Base-by-base conservation (phyloP, 352 stramenopile genomes). In the Phytophthora ohioensis region DNA sequence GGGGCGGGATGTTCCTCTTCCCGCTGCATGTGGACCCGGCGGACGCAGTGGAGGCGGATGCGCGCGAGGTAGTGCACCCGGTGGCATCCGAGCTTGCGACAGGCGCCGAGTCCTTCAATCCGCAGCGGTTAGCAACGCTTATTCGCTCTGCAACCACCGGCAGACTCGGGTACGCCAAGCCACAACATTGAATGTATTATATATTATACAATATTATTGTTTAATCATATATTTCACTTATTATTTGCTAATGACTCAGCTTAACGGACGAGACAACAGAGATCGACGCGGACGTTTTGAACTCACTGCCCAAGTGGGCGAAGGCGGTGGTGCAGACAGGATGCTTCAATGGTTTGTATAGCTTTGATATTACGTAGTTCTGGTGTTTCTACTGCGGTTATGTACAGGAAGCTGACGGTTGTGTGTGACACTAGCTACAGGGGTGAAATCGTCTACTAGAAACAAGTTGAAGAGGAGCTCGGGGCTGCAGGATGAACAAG, bases 221-320 rank as follows among this genome's bases (percentile, higher is more conserved):
- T 15, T 21, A 39, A 17, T 45, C 12, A 35, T 55, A 21, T 39
- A 54, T 4, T 15, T 7, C 17, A n/a, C 31, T 10, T 59, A 21
- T 32, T 51, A 27, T 7, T 32, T 63, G 42, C 15, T 54, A 34
- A 3, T 48, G 41, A 15, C 51, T 55, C 43, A 76, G 74, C 15
- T 57, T 47, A 30, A 31, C 43, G 41, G 42, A 21, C 35, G 65
- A 81, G 13, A 49, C 67, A 55, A 73, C 73, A 21, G 66, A 72
- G 30, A 78, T 87, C 31, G 48, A 82, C 34, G 68, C 67, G 5
- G 61, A 76, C 43, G 71, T 79, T 49, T 4, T 87, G 15, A 79
- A 85, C 21, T 58, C 61, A 43, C 46, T 93, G 21, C 86, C 84
- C 12, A 73, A 71, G 4, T 93, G 86, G 86, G 81, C 80, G 11